Evolutionary conservation across 1,139 yeast genomes (phyloP).

Genomic region (Candida pseudoviswanathii): DNA sequence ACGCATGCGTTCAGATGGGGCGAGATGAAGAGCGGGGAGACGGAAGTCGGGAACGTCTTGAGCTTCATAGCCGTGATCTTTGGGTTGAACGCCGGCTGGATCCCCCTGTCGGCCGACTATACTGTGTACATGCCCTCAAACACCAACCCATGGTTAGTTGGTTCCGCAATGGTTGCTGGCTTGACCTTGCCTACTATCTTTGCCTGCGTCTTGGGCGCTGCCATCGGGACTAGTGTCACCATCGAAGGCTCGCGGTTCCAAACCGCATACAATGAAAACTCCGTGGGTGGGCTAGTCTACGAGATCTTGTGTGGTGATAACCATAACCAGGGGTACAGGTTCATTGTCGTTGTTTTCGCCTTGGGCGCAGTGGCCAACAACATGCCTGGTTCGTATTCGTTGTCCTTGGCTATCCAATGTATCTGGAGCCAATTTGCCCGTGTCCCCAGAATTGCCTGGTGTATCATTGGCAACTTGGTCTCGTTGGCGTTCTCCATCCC

Average conservation of each 20-base stretch:
- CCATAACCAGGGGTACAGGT: constrained; percentile 33
- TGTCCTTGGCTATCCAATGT: constrained; percentile 31
- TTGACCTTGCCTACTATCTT: constrained; percentile 29
- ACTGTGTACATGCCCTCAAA: constrained; percentile 30
- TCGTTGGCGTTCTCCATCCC: constrained; percentile 34
- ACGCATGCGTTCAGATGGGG: constrained; percentile 27
- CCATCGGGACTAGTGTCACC: constrained; percentile 24
- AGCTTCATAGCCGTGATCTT: constrained; percentile 28
- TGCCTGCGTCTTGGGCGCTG: constrained; percentile 32
- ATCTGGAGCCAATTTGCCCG: constrained; percentile 30
- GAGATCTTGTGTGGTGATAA: constrained; percentile 29
- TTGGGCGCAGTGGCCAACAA: constrained; percentile 32
- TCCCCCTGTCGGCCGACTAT: constrained; percentile 34
- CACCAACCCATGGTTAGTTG: constrained; percentile 28
- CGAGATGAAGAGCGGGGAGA: constrained; percentile 38
- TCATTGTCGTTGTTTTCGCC: constrained; percentile 32
- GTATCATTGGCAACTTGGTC: constrained; percentile 29
- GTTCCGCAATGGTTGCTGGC: constrained; percentile 29
- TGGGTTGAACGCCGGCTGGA: constrained; percentile 36
- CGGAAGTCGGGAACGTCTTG: constrained; percentile 38
- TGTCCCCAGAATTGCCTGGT: constrained; percentile 35
- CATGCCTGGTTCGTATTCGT: constrained; percentile 33
- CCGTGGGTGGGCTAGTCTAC: constrained; percentile 34
- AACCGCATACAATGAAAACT: constrained; percentile 22
- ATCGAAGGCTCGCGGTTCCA: constrained; percentile 21